These are phyloP conservation scores for Neostapfia colusana DNA, from an alignment of 176 grass and related monocot species.

Conservation along the genomic window DNA sequence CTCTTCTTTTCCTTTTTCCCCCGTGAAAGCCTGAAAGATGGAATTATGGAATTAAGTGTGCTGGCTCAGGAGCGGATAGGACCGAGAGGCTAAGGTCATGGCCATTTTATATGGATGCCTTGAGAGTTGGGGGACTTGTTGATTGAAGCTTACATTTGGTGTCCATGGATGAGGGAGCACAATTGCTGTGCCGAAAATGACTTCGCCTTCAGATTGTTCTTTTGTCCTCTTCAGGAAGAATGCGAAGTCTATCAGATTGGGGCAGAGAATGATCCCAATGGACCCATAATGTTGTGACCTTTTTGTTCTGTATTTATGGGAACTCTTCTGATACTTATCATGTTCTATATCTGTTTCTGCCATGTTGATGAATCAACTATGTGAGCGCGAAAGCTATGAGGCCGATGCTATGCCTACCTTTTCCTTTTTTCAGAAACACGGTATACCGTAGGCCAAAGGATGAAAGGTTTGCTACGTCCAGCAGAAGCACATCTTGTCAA, in stretches of 20 bases:
- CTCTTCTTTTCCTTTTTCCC: not conserved
- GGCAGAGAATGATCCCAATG: not conserved
- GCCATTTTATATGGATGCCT: constrained; percentile 11
- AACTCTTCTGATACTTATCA: not conserved
- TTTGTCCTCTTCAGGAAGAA: constrained; percentile 3
- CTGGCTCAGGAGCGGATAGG: constrained; percentile 20
- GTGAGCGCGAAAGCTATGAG: too few relatives aligned
- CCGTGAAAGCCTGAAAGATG: constrained; percentile 21
- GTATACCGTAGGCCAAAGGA: too few relatives aligned
- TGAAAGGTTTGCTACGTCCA: too few relatives aligned
- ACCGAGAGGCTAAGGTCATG: constrained; percentile 30
- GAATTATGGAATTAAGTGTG: constrained; percentile 13
- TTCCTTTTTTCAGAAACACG: too few relatives aligned
- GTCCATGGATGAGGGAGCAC: constrained; percentile 27
- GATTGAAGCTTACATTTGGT: constrained; percentile 14
- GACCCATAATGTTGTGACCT: constrained; percentile 6
- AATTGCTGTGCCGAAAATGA: constrained; percentile 31
- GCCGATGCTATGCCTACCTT: too few relatives aligned
- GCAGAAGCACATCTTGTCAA: too few relatives aligned
- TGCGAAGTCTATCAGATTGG: constrained; percentile 2
- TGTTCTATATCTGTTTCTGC: not conserved
- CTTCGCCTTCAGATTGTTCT: constrained; percentile 2
- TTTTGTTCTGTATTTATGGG: not conserved
- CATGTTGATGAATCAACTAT: not conserved
- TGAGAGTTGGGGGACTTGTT: not conserved